Evolutionary conservation across 176 grass and related monocot genomes (phyloP), one percentile per base, ranked within the genome.

Genomic region (Hsuehochloa calcarea): DNA sequence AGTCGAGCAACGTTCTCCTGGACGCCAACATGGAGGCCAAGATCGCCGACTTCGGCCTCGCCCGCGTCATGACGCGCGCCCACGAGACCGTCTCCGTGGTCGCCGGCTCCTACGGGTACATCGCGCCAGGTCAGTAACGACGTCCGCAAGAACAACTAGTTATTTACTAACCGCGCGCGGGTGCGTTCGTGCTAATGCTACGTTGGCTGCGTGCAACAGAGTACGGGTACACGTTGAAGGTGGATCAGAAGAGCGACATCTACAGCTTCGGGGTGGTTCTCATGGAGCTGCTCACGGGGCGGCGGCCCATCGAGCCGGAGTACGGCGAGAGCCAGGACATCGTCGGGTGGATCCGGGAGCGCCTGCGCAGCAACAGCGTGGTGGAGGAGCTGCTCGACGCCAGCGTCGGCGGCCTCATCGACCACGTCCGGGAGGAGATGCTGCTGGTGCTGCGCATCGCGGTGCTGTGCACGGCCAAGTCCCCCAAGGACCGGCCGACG

Each of bases 1-100:
- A 98, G 89, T 98, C 95, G 4, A 95, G 95, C 86, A 98, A 98
- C 60, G 93, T 98, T n/a, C 82, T 98, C n/a, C 87, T 98, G 6
- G 96, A 95, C 67, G 80, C 81, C 14, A 94, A 91, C 82, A 90
- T 95, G 52, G 96, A 98, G 64, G 87, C 93, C 20, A 92, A 87
- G 84, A 95, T 98, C 15, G 96, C 96, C 0, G 96, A 98, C 68
- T 98, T 98, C 39, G 96, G 96, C 8, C 86, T 98, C n/a, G 96
- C 96, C 0, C 89, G 91, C 38, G 80, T 95, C 87, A 95, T 98
- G 96, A 76, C 89, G 10, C 86, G 89, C 3, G 79, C 92, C 23
- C 86, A 94, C 49, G 91, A 98, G 74, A 98, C 93, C 7, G 90
- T 98, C 41, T 98, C 96, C 20, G 59, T 86, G 29, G 91, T 98